Evolutionary conservation across 352 stramenopile species (phyloP), one percentile per base, ranked within the genome.

Genomic region (Globisporangium ultimum): DNA sequence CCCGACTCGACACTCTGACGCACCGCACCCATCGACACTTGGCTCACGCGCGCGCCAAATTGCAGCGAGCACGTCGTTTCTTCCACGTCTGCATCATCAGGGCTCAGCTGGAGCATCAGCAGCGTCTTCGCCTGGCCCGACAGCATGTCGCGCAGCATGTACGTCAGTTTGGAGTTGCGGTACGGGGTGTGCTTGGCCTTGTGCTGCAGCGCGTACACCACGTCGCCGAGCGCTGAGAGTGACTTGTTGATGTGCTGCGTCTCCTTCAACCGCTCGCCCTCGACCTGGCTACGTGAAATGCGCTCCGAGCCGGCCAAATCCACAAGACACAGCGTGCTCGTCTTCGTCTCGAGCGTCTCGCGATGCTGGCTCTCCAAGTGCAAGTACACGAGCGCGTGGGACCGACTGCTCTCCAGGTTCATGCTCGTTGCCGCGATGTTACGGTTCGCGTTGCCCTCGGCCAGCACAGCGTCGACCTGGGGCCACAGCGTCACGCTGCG

Each of bases 191-290:
- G 96, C 56, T 95, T 97, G 18, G 87, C 77, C 69, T 96, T 96
- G 64, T 95, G 87, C 61, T 96, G 84, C 28, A 97, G 74, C 41
- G 87, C 89, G 43, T 96, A 82, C 59, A 99, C 98, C 15, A 99
- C 97, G 74, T 99, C 97, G 42, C 96, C 96, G 20, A 99, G 81
- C 41, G 97, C 96, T 17, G 88, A 93, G 22, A 99, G 80, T 50
- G 89, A 98, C 78, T 99, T 99, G 88, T 99, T 99, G 68, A 99
- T 99, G 66, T 98, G 91, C 63, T 98, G 94, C 13, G 97, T 97
- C 64, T 99, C 97, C 60, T 98, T 97, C 42, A 99, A 70, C 0
- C 84, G 81, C 34, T 95, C 85, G 17, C 82, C 87, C 42, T 91
- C 76, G 11, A 93, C 87, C 64, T 91, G 76, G 45, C 80, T 92